Evolutionary conservation across 2,329 filamentous ascomycete species (phyloP).

Genomic region (Neonectria punicea): DNA sequence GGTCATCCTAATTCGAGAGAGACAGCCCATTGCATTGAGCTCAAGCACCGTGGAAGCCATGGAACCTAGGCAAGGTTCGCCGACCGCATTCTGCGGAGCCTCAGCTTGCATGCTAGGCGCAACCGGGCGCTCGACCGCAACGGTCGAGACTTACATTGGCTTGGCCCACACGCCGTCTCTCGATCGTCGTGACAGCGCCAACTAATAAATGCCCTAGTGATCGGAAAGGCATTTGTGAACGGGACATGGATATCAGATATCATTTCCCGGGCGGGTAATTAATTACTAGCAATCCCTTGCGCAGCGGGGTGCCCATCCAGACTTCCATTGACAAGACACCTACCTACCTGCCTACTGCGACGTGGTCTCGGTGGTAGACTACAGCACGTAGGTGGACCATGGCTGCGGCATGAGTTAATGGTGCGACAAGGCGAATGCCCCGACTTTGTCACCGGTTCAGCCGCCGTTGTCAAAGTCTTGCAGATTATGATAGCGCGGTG

Average conservation of each 20-base stretch:
- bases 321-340: neutral
- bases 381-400: neutral
- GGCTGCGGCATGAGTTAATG: slow-evolving; percentile 7
- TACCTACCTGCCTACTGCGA: neutral
- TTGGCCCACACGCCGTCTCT: slow-evolving; percentile 3
- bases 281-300: neutral
- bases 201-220: slow-evolving; percentile 20
- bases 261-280: neutral
- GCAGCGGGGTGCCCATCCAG: neutral
- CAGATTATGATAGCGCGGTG: neutral
- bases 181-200: slow-evolving; percentile 22
- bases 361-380: too few relatives aligned
- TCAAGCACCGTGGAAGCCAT: neutral
- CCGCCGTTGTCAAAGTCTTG: slow-evolving; percentile 1
- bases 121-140: neutral
- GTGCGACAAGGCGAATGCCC: neutral
- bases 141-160: slow-evolving; percentile 29
- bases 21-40: neutral
- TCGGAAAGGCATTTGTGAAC: slow-evolving; percentile 10
- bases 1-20: too few relatives aligned
- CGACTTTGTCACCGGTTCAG: neutral
- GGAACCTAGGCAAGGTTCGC: slow-evolving; percentile 3
- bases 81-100: slow-evolving; percentile 6
- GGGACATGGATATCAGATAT: slow-evolving; percentile 1
- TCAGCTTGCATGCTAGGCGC: slow-evolving; percentile 6